Conservation (phyloP, 2,329 filamentous ascomycete species). For the Ilyonectria robusta region DNA sequence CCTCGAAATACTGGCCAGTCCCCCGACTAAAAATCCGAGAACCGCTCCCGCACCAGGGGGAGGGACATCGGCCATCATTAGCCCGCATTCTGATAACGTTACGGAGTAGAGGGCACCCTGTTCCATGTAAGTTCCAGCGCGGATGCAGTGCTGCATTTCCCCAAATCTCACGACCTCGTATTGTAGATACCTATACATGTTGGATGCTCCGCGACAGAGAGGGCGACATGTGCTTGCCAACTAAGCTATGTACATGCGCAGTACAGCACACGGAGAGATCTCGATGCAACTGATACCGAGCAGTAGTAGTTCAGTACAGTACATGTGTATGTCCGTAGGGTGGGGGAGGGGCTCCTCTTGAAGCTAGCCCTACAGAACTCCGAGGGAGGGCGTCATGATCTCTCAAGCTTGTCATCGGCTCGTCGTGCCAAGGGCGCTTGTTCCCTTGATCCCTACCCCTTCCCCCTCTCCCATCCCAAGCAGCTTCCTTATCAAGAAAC, state of each 20-base stretch:
- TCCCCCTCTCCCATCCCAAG: not conserved
- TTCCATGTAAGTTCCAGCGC: not conserved
- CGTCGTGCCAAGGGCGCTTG: constrained; percentile 2
- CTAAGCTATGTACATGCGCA: not conserved
- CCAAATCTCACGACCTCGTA: not conserved
- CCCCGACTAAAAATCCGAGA: not conserved
- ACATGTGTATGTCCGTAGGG: not conserved
- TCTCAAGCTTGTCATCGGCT: not conserved
- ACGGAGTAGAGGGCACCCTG: not conserved
- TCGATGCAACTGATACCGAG: not conserved
- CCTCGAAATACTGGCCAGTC: constrained; percentile 2
- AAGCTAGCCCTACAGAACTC: constrained; percentile 4
- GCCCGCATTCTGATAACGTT: not conserved
- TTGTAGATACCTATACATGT: not conserved
- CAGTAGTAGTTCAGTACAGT: not conserved
- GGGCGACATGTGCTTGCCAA: not conserved
- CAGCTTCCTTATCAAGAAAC: not conserved
- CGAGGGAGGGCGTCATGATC: not conserved
- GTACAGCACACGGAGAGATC: not conserved
- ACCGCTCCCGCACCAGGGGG: not conserved
- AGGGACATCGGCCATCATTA: not conserved
- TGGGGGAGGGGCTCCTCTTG: not conserved
- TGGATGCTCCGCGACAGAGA: not conserved
- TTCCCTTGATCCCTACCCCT: not conserved
- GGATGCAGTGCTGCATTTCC: not conserved